A percentile compares a stretch with the other conserved stretches of the same genome.
These are phyloP conservation scores for Micractinium conductrix DNA, from an alignment of 139 green algal genomes.

Conservation along the genomic window DNA sequence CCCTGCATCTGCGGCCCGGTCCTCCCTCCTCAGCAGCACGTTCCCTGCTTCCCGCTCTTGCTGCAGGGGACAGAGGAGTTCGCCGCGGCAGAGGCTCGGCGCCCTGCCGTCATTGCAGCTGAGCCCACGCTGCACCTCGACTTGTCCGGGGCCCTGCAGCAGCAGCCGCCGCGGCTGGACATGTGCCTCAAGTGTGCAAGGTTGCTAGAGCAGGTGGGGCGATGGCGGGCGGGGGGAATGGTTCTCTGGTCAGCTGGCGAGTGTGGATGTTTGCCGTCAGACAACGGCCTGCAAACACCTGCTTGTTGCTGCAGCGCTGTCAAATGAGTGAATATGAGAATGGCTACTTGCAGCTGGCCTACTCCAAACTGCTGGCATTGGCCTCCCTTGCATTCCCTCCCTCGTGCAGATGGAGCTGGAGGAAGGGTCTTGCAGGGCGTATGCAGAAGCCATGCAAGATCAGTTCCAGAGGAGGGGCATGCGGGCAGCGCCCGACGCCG, in stretches of 20 bases:
- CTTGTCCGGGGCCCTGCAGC: background rate
- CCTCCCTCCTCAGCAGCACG: background rate
- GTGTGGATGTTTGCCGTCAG: no score
- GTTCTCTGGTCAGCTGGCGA: background rate
- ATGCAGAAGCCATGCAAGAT: background rate
- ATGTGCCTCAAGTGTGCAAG: background rate
- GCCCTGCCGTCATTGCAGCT: background rate
- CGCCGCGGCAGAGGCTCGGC: background rate
- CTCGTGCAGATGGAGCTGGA: background rate
- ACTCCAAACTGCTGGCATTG: background rate
- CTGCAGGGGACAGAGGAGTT: background rate
- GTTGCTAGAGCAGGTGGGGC: background rate
- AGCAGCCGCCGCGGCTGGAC: background rate
- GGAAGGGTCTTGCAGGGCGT: background rate
- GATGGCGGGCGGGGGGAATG: background rate
- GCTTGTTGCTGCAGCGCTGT: no score
- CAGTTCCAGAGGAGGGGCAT: background rate
- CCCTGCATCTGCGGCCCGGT: no score
- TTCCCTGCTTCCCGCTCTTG: background rate
- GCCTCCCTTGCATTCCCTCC: background rate
- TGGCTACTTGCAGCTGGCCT: no score
- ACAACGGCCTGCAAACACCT: no score
- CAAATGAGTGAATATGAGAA: no score
- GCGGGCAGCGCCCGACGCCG: no score
- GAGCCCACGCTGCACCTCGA: background rate